These are phyloP conservation scores for Eucalyptus erythrocorys DNA, from an alignment of 345 rosid genomes.

Conservation along the genomic window DNA sequence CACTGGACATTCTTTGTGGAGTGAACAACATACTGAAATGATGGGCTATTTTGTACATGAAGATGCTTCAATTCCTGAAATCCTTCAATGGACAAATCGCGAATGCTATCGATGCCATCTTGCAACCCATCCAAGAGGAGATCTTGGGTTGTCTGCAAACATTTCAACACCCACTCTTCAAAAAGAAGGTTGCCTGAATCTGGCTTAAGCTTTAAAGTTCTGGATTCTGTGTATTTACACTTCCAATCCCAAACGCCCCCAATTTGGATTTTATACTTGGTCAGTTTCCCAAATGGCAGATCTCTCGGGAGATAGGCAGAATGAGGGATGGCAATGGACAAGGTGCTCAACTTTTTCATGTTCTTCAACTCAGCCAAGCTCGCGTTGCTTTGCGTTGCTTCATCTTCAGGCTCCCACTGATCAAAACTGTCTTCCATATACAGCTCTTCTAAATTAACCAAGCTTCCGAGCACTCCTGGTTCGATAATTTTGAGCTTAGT, in stretches of 20 bases:
- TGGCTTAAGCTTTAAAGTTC: background rate
- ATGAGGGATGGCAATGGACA: background rate
- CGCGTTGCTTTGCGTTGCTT: background rate
- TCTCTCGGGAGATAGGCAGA: rapidly evolving
- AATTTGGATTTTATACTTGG: background rate
- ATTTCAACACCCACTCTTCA: no score
- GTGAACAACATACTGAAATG: no score
- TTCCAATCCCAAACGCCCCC: background rate
- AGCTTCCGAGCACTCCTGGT: background rate
- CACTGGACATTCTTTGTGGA: no score
- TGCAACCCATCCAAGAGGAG: no score
- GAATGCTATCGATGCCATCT: no score
- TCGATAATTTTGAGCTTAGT: background rate
- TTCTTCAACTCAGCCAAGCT: background rate
- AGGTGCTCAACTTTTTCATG: background rate
- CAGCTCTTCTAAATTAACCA: background rate
- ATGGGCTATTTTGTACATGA: no score
- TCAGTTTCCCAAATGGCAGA: background rate
- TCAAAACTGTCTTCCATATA: background rate
- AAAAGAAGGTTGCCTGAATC: background rate
- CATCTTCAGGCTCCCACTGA: background rate
- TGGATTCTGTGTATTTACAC: background rate
- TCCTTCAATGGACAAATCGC: no score
- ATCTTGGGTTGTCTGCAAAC: no score
- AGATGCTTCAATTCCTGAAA: no score